Conservation (phyloP, 805 yeast species). For the Teunomyces stri region DNA sequence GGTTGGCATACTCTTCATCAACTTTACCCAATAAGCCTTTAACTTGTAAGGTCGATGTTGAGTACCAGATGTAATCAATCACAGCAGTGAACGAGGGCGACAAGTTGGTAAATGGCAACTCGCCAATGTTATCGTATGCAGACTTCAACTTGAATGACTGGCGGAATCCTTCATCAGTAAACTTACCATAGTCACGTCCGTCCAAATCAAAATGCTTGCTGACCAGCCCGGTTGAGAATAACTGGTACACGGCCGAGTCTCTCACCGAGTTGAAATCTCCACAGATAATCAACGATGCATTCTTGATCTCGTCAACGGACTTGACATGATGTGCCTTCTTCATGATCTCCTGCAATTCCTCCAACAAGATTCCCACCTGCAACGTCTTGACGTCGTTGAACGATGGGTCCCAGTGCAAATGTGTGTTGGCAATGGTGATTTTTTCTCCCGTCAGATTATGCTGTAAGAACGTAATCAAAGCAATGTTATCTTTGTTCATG, state of each 20-base stretch:
- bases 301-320: slow-evolving; percentile 50
- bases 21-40: slow-evolving; percentile 83
- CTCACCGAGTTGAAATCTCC: slow-evolving; percentile 93
- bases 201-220: slow-evolving; percentile 75
- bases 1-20: slow-evolving; percentile 71
- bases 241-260: slow-evolving; percentile 88
- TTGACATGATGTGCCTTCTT: slow-evolving; percentile 48
- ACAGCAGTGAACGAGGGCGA: slow-evolving; percentile 92
- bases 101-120: slow-evolving; percentile 90
- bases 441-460: slow-evolving; percentile 70
- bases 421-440: slow-evolving; percentile 81
- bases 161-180: slow-evolving; percentile 82
- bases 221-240: slow-evolving; percentile 80
- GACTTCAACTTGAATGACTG: slow-evolving; percentile 82
- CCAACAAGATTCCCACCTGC: slow-evolving; percentile 89
- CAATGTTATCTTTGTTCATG: slow-evolving; percentile 93
- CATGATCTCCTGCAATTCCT: slow-evolving; percentile 71
- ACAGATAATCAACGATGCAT: slow-evolving; percentile 77
- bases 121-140: slow-evolving; percentile 80
- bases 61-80: slow-evolving; percentile 94
- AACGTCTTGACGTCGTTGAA: slow-evolving; percentile 93
- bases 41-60: slow-evolving; percentile 76
- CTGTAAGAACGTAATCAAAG: slow-evolving; percentile 71
- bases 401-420: slow-evolving; percentile 98
- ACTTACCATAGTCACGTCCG: slow-evolving; percentile 87